Conservation (phyloP, 768 basidiomycete species). For the Strobilomyces echinocephalus region DNA sequence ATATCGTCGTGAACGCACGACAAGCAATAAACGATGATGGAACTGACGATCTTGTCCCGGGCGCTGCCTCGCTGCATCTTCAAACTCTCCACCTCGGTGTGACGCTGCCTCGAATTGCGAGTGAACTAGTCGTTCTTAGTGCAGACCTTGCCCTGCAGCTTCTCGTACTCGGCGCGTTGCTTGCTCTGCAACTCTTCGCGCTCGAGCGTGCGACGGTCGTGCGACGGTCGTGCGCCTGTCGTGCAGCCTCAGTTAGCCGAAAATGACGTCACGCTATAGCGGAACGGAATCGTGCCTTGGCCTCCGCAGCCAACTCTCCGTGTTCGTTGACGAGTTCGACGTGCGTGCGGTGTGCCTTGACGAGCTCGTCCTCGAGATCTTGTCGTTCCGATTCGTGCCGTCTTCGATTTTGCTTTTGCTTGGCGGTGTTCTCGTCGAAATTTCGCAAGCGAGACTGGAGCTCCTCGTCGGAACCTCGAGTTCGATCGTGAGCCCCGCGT, state of each 20-base stretch:
- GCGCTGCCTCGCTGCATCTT: constrained; percentile 50
- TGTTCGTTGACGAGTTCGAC: constrained; percentile 54
- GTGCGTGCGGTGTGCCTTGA: constrained; percentile 45
- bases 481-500: too few relatives aligned
- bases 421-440: constrained; percentile 53
- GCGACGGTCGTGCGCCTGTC: constrained; percentile 69
- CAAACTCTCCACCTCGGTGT: constrained; percentile 48
- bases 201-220: constrained; percentile 64
- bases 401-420: constrained; percentile 46
- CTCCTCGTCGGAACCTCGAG: constrained; percentile 67
- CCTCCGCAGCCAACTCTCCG: constrained; percentile 68
- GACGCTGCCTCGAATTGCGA: constrained; percentile 50
- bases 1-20: too few relatives aligned
- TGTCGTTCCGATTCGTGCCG: constrained; percentile 49
- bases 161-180: constrained; percentile 61
- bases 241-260: neutral
- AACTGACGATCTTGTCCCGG: constrained; percentile 55
- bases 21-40: too few relatives aligned
- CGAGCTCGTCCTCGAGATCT: constrained; percentile 59
- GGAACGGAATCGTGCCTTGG: constrained; percentile 47
- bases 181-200: constrained; percentile 60
- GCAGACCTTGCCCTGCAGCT: constrained; percentile 60
- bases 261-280: neutral
- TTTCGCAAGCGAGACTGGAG: constrained; percentile 52
- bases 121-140: constrained; percentile 63